Conservation (phyloP, 2,329 filamentous ascomycete species). For the Talaromyces funiculosus region DNA sequence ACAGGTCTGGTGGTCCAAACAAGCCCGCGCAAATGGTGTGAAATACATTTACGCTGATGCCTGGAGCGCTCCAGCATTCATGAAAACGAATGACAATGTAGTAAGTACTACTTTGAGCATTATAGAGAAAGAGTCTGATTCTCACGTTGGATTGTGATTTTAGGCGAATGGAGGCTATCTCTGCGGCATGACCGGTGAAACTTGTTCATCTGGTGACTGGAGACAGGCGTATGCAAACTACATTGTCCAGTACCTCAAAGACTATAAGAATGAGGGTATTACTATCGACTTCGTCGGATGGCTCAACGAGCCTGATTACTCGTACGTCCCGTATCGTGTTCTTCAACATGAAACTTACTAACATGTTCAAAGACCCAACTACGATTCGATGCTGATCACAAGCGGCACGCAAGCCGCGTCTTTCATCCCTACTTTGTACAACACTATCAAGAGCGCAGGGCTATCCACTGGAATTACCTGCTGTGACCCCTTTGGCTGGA, state of each 20-base stretch:
- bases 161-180: constrained; percentile 16
- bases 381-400: background rate
- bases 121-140: background rate
- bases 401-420: constrained; percentile 7
- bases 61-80: constrained; percentile 46
- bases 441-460: background rate
- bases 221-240: constrained; percentile 46
- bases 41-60: constrained; percentile 31
- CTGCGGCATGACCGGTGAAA: constrained; percentile 37
- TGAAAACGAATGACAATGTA: constrained; percentile 41
- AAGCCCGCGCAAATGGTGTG: constrained; percentile 8
- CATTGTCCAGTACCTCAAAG: constrained; percentile 45
- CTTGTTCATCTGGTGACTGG: constrained; percentile 41
- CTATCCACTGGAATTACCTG: background rate
- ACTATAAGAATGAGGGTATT: constrained; percentile 42
- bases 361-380: background rate
- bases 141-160: background rate
- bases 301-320: constrained; percentile 43
- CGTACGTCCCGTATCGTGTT: background rate
- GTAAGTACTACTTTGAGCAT: constrained; percentile 13
- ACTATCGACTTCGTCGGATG: constrained; percentile 45
- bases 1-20: constrained; percentile 10
- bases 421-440: constrained; percentile 4
- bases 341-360: background rate
- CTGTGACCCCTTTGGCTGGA: constrained; percentile 6